Percentiles rank a stretch among this genome's conserved stretches.
Evolutionary conservation across 1,284 basidiomycete genomes (phyloP).

Genomic region (Ganoderma leucocontextum): DNA sequence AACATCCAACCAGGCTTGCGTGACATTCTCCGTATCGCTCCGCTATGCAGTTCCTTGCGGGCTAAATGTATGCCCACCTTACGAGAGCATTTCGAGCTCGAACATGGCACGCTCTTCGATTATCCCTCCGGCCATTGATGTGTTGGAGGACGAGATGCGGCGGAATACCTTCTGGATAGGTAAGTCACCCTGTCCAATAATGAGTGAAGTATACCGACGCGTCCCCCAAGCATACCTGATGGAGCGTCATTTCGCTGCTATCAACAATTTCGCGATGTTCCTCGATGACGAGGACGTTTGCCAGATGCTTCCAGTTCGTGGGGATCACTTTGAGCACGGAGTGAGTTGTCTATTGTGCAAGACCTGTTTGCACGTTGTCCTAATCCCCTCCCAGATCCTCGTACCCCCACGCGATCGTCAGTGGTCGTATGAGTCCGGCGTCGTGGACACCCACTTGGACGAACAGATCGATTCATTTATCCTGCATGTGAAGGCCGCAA

Average conservation of each 20-base stretch:
- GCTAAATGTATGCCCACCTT: slow-evolving; percentile 73
- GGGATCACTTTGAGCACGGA: slow-evolving; percentile 66
- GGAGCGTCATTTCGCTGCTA: slow-evolving; percentile 70
- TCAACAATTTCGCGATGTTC: slow-evolving; percentile 75
- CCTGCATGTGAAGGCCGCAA: slow-evolving; percentile 76
- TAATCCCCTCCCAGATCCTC: slow-evolving; percentile 49
- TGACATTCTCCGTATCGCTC: slow-evolving; percentile 62
- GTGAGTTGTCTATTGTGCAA: slow-evolving; percentile 48
- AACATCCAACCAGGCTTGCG: slow-evolving; percentile 56
- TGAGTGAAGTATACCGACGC: not conserved
- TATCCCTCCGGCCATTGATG: slow-evolving; percentile 61
- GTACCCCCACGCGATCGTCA: slow-evolving; percentile 67
- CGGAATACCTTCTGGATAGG: slow-evolving; percentile 74
- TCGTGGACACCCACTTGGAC: slow-evolving; percentile 66
- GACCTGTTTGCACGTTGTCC: slow-evolving; percentile 1
- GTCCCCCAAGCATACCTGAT: slow-evolving; percentile 61
- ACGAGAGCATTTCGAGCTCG: slow-evolving; percentile 59
- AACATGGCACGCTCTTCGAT: slow-evolving; percentile 61
- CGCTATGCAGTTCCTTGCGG: slow-evolving; percentile 71
- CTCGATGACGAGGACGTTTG: slow-evolving; percentile 78
- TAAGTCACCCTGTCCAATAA: slow-evolving; percentile 13
- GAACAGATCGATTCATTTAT: slow-evolving; percentile 76
- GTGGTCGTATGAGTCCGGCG: slow-evolving; percentile 69
- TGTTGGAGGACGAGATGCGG: slow-evolving; percentile 73
- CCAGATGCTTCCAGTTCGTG: slow-evolving; percentile 71